Conservation (phyloP, 2,329 filamentous ascomycete species). For the Calycina marina region DNA sequence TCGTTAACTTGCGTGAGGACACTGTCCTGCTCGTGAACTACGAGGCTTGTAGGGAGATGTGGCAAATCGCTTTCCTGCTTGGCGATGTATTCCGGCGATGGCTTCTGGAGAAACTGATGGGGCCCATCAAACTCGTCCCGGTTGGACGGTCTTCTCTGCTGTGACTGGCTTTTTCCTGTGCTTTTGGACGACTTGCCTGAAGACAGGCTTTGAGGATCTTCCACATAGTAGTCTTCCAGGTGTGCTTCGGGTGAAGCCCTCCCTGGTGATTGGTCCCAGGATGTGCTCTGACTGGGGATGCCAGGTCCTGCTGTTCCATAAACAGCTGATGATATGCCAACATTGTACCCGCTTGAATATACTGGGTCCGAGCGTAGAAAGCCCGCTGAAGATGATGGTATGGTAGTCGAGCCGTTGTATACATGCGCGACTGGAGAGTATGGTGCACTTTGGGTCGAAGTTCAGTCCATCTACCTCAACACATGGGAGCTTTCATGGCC, state of each 20-base stretch:
- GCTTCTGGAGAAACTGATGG: conserved; percentile 65
- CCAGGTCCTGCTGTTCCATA: conserved; percentile 20
- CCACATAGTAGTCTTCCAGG: conserved; percentile 31
- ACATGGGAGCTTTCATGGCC: conserved; percentile 9
- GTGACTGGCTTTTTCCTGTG: conserved; percentile 29
- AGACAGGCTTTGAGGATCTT: conserved; percentile 34
- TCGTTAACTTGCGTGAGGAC: conserved; percentile 73
- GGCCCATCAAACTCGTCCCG: conserved; percentile 83
- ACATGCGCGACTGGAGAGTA: conserved; percentile 16
- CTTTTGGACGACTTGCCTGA: conserved; percentile 32
- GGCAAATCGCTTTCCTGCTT: conserved; percentile 69
- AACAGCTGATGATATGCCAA: conserved; percentile 15
- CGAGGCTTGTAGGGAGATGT: conserved; percentile 67
- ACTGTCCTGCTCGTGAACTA: conserved; percentile 72
- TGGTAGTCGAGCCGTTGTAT: conserved; percentile 12
- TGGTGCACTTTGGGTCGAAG: conserved; percentile 14
- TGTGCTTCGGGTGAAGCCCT: conserved; percentile 22
- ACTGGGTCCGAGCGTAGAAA: conserved; percentile 15
- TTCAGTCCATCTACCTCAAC: conserved; percentile 16
- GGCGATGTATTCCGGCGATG: conserved; percentile 55
- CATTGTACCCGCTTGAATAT: conserved; percentile 20
- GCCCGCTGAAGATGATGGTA: conserved; percentile 8
- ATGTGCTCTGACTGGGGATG: conserved; percentile 18
- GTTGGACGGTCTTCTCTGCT: conserved; percentile 56
- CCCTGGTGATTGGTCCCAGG: conserved; percentile 20